Evolutionary conservation across 306 rosid species (phyloP), one percentile per base, ranked within the genome.

Genomic region (Glycyrrhiza uralensis): DNA sequence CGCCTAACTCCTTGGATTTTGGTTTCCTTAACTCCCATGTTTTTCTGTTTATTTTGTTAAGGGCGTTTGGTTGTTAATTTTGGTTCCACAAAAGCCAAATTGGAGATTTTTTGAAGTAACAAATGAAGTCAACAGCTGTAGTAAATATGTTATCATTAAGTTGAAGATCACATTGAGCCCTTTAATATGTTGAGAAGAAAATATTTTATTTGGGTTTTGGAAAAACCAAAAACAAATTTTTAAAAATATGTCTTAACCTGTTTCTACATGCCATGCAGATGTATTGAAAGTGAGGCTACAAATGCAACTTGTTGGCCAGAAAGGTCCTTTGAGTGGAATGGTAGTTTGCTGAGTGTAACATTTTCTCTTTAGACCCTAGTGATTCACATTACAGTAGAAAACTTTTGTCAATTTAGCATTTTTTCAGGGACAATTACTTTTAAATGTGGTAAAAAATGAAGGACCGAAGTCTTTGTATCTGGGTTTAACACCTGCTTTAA

Each of bases 291-390:
- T 91, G 41, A 91, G 99, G 87, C 89, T 95, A 80, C 99, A 95
- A 79, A 95, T 89, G 96, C 99, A 95, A 83, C 99, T 91, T 41
- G 92, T 89, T 76, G 96, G 99, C 63, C 96, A 86, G 90, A 91
- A 75, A 69, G 96, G 96, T 85, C 97, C 95, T 79, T 77, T 89
- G 71, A 84, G 61, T 51, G 99, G 99, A 84, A 91, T 91, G 96
- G 99, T 94, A 89, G 35, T 75, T 79, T 75, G 36, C 76, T 58
- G 54, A 42, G 74, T 79, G 79, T 66, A 1, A 66, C 32, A 60
- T 63, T 71, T 74, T 29, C 73, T 80, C 36, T 44, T 69, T 38
- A 50, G 74, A 55, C 77, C 76, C 68, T 59, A 71, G 74, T 55
- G 46, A 54, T 80, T n/a, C 38, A 62, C 42, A 23, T 68, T 80